Evolutionary conservation across 2,329 filamentous ascomycete species (phyloP).

Genomic region (Ophiostoma ips): DNA sequence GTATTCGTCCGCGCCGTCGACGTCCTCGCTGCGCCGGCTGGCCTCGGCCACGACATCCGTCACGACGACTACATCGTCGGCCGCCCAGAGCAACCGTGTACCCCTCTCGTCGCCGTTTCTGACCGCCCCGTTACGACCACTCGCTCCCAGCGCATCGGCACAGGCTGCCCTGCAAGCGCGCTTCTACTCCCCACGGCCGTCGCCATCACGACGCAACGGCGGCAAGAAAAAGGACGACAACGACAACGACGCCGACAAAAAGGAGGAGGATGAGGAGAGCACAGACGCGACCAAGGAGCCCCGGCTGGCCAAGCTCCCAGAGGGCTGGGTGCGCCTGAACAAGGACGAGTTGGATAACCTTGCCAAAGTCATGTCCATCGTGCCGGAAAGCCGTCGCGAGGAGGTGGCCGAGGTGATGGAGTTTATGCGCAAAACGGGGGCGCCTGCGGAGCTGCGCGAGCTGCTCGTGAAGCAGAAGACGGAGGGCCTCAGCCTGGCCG

Average conservation of each 20-base stretch:
- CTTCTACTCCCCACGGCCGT: constrained; percentile 9
- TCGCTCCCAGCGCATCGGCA: background rate
- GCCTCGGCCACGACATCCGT: background rate
- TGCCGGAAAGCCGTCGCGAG: constrained; percentile 48
- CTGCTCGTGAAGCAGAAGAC: constrained; percentile 43
- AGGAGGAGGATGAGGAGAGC: background rate
- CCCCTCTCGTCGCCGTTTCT: background rate
- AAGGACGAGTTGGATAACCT: constrained; percentile 38
- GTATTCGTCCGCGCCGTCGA: constrained; percentile 17
- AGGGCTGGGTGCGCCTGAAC: constrained; percentile 30
- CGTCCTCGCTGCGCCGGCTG: constrained; percentile 12
- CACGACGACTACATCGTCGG: background rate
- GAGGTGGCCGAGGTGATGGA: constrained; percentile 46
- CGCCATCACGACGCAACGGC: constrained; percentile 6
- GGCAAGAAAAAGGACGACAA: background rate
- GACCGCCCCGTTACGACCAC: background rate
- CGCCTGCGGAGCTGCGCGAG: constrained; percentile 53
- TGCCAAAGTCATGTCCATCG: constrained; percentile 43
- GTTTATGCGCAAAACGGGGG: constrained; percentile 51
- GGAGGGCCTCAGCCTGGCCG: constrained; percentile 27
- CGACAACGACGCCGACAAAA: background rate
- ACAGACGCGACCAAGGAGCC: background rate
- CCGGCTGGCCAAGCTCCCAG: background rate
- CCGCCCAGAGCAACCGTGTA: background rate
- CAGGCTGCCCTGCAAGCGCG: constrained; percentile 5